Percentiles rank a stretch among this genome's conserved stretches.
These are phyloP conservation scores for Penicillium nordicum DNA, from an alignment of 2,329 filamentous ascomycete genomes.

Conservation along the genomic window DNA sequence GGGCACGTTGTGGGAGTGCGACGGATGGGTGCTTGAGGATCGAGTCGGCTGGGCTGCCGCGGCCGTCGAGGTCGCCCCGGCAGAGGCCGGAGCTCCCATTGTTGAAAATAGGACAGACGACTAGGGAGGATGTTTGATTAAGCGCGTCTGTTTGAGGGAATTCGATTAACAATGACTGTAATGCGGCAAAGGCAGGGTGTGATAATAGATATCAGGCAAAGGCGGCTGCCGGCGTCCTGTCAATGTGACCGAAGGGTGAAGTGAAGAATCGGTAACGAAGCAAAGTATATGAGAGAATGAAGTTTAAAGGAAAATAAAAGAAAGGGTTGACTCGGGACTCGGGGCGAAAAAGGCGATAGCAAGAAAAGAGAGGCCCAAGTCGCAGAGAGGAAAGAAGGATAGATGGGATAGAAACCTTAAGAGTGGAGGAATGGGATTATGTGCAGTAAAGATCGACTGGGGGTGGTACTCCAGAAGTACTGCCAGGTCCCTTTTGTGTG, in stretches of 20 bases:
- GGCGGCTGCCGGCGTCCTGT: conserved; percentile 5
- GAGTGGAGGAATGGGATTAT: conserved; percentile 14
- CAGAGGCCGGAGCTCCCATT: conserved; percentile 47
- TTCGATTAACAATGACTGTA: conserved; percentile 16
- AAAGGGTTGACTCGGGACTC: not conserved
- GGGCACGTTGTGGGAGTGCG: conserved; percentile 52
- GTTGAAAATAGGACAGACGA: conserved; percentile 22
- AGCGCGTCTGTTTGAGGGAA: conserved; percentile 27
- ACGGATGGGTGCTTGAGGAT: conserved; percentile 42
- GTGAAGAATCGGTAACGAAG: conserved; percentile 1
- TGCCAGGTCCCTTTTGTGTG: conserved; percentile 12
- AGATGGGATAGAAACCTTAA: conserved; percentile 18
- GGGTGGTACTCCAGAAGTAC: conserved; percentile 17
- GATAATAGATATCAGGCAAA: conserved; percentile 12
- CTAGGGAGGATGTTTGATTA: conserved; percentile 12
- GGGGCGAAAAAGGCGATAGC: not conserved
- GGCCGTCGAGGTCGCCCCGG: conserved; percentile 37
- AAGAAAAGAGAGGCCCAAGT: conserved; percentile 4
- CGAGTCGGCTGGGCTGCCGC: conserved; percentile 34
- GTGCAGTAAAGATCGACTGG: conserved; percentile 13
- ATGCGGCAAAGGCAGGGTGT: conserved; percentile 36
- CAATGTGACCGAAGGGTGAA: conserved; percentile 2
- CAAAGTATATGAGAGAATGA: not conserved
- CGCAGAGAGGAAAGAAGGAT: conserved; percentile 10
- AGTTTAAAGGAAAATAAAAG: not conserved